A percentile compares a stretch with the other conserved stretches of the same genome.
Conservation (phyloP, 164 flowering plant species). For the Chimonanthus salicifolius region DNA sequence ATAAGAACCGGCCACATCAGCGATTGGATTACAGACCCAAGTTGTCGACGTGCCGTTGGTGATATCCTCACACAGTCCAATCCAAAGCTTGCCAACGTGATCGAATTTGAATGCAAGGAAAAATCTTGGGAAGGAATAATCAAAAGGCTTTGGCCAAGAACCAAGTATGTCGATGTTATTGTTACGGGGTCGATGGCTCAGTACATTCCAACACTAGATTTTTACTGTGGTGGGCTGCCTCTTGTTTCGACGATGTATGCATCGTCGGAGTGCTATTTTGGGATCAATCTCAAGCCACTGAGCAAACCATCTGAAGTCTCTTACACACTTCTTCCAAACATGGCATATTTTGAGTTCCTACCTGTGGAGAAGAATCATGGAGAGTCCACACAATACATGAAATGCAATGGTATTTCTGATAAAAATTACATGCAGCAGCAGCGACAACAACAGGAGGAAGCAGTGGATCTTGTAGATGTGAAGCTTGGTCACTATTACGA, state of each 20-base stretch:
- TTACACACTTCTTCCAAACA: constrained; percentile 62
- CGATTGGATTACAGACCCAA: constrained; percentile 39
- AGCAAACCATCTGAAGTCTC: constrained; percentile 52
- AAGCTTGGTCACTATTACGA: constrained; percentile 56
- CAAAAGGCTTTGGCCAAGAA: constrained; percentile 59
- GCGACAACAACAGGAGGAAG: constrained; percentile 13
- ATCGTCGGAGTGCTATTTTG: constrained; percentile 69
- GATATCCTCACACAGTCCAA: constrained; percentile 34
- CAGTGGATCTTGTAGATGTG: constrained; percentile 56
- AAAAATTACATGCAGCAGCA: constrained; percentile 9
- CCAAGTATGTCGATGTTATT: constrained; percentile 64
- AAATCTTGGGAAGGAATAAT: constrained; percentile 60
- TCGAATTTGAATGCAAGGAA: constrained; percentile 33
- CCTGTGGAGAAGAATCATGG: constrained; percentile 34
- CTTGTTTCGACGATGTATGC: constrained; percentile 70
- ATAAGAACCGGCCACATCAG: constrained; percentile 48
- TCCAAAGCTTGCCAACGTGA: constrained; percentile 35
- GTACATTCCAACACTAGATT: constrained; percentile 53
- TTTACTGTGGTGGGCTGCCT: constrained; percentile 53
- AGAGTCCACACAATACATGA: neutral
- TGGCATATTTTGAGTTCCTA: constrained; percentile 71
- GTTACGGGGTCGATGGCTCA: constrained; percentile 79
- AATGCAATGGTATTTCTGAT: constrained; percentile 22
- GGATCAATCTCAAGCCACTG: constrained; percentile 56
- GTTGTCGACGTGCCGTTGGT: constrained; percentile 32